These are phyloP conservation scores for Umbelopsis sp. DNA, from an alignment of 192 early-diverging fungal genomes.

Conservation along the genomic window DNA sequence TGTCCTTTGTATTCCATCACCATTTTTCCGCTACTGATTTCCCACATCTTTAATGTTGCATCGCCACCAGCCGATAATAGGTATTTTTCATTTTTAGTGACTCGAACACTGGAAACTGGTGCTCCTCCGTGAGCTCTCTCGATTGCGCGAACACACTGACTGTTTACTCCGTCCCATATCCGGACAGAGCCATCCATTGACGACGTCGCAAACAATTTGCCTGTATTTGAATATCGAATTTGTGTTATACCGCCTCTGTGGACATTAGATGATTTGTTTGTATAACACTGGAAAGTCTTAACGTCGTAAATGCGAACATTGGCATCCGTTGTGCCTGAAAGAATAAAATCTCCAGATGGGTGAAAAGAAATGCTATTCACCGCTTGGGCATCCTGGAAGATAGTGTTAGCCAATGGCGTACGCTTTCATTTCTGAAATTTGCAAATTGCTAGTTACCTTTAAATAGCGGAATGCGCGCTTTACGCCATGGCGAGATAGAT, in stretches of 20 bases:
- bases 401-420: neutral
- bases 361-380: conserved; percentile 88
- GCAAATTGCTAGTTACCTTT: conserved; percentile 46
- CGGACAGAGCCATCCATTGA: conserved; percentile 86
- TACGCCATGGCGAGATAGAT: conserved; percentile 78
- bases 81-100: conserved; percentile 78
- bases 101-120: conserved; percentile 69
- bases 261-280: conserved; percentile 52
- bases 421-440: too few species aligned
- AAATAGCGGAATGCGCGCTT: conserved; percentile 87
- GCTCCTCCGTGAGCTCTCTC: conserved; percentile 76
- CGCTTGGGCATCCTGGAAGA: conserved; percentile 67
- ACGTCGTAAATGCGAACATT: conserved; percentile 87
- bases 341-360: conserved; percentile 88
- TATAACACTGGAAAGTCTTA: conserved; percentile 82
- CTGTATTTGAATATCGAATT: conserved; percentile 74
- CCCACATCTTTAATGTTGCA: conserved; percentile 80
- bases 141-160: conserved; percentile 76
- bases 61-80: conserved; percentile 82
- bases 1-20: conserved; percentile 77
- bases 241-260: conserved; percentile 62
- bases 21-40: conserved; percentile 70
- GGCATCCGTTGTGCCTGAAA: conserved; percentile 76
- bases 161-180: conserved; percentile 82
- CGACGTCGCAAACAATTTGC: conserved; percentile 73